Percentiles rank a stretch among this genome's conserved stretches.
Evolutionary conservation across 495 filamentous ascomycete species (phyloP).

Genomic region (Neurospora intermedia): DNA sequence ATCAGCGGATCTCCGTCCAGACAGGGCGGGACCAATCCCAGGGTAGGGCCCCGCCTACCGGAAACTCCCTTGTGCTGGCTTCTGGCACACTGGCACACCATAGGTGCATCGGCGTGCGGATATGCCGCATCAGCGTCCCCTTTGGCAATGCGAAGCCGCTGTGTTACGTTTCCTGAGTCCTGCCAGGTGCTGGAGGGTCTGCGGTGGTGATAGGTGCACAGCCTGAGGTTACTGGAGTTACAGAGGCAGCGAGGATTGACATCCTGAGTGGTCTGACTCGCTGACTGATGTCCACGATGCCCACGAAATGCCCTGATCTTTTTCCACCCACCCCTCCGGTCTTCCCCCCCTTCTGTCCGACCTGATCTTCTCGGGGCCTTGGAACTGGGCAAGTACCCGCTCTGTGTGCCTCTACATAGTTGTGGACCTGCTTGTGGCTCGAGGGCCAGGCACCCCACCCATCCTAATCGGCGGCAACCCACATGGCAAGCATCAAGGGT

Average conservation of each 20-base stretch:
- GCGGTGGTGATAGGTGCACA: conserved; percentile 9
- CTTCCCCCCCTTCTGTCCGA: conserved; percentile 8
- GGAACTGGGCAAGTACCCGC: conserved; percentile 11
- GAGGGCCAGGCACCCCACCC: conserved; percentile 12
- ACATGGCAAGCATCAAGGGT: conserved; percentile 38
- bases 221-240: conserved; percentile 5
- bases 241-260: conserved; percentile 14
- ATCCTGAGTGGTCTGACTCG: conserved; percentile 23
- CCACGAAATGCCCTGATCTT: background rate
- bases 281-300: conserved; percentile 15
- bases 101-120: conserved; percentile 16
- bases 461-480: conserved; percentile 28
- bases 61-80: conserved; percentile 8
- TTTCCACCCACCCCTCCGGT: conserved; percentile 14
- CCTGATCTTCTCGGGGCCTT: conserved; percentile 12
- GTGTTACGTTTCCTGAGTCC: conserved; percentile 11
- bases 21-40: conserved; percentile 7
- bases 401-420: background rate
- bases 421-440: conserved; percentile 4
- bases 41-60: conserved; percentile 15
- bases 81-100: conserved; percentile 10
- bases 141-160: conserved; percentile 23
- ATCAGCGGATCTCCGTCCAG: conserved; percentile 6
- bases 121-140: conserved; percentile 19
- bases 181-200: background rate